Conservation (phyloP, 2,329 filamentous ascomycete species). For the Colletotrichum eremochloae region DNA sequence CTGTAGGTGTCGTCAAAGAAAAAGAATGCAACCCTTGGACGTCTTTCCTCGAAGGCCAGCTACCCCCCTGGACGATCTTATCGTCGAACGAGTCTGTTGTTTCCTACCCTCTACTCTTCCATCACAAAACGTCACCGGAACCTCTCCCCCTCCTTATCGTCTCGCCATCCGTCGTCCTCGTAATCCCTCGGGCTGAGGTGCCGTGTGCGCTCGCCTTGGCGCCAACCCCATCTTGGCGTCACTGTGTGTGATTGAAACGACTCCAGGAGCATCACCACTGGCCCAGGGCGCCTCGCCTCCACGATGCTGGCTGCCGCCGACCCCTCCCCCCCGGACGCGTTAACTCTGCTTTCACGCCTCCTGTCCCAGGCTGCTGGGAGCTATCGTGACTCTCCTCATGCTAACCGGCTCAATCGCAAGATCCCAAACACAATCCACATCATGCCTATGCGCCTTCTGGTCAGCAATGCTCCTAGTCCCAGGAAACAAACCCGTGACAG, state of each 20-base stretch:
- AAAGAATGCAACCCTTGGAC: not conserved
- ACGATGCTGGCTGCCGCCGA: not conserved
- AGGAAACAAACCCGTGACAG: conserved; percentile 16
- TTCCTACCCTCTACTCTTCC: not conserved
- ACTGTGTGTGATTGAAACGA: not conserved
- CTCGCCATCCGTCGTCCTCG: conserved; percentile 1
- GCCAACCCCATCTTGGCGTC: not conserved
- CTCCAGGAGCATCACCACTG: not conserved
- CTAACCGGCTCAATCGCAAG: not conserved
- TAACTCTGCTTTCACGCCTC: not conserved
- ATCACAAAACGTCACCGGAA: conserved; percentile 2
- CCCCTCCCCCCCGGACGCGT: not conserved
- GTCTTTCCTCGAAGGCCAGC: not conserved
- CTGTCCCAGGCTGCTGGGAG: not conserved
- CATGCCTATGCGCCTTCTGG: not conserved
- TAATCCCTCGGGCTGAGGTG: not conserved
- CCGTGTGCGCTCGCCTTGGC: not conserved
- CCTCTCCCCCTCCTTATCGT: not conserved
- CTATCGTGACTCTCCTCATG: not conserved
- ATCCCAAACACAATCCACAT: not conserved
- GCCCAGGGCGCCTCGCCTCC: not conserved
- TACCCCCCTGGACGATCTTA: not conserved
- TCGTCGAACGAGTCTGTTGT: conserved; percentile 22
- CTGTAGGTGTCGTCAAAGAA: not conserved
- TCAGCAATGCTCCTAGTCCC: not conserved